Evolutionary conservation across 2,329 filamentous ascomycete genomes (phyloP).

Genomic region (Fusarium sp.): DNA sequence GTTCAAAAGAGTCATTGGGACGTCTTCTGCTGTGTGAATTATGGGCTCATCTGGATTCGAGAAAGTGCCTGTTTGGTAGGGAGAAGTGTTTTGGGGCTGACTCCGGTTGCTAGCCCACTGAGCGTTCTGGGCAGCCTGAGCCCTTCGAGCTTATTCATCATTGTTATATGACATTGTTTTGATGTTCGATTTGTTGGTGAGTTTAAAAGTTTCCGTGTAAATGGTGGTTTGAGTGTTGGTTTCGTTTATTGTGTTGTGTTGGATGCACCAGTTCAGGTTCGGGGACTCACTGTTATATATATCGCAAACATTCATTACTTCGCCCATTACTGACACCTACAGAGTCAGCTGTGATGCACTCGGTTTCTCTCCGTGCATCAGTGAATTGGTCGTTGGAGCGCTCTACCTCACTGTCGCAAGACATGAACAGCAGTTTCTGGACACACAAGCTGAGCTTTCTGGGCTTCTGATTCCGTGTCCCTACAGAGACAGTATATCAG

Average conservation of each 20-base stretch:
- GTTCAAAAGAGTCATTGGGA: neutral
- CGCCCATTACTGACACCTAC: neutral
- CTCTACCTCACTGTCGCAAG: neutral
- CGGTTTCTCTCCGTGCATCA: rapidly evolving
- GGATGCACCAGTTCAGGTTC: neutral
- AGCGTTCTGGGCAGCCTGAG: neutral
- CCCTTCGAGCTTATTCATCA: neutral
- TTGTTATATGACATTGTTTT: neutral
- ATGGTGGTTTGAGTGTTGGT: rapidly evolving
- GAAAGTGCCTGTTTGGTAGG: neutral
- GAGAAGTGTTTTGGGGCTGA: neutral
- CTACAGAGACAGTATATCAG: neutral
- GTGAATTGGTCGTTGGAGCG: too few species aligned
- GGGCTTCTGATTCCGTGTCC: neutral
- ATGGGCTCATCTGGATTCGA: neutral
- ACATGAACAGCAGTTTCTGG: neutral
- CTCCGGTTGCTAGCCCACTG: too few species aligned
- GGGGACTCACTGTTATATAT: neutral
- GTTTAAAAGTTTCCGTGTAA: neutral
- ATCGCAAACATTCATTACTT: neutral
- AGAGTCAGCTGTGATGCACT: neutral
- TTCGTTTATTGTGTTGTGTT: neutral
- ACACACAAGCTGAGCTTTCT: neutral
- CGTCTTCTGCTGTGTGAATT: rapidly evolving
- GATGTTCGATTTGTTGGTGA: rapidly evolving